Evolutionary conservation across 2,329 filamentous ascomycete species (phyloP).

Genomic region (Xylaria sp.): DNA sequence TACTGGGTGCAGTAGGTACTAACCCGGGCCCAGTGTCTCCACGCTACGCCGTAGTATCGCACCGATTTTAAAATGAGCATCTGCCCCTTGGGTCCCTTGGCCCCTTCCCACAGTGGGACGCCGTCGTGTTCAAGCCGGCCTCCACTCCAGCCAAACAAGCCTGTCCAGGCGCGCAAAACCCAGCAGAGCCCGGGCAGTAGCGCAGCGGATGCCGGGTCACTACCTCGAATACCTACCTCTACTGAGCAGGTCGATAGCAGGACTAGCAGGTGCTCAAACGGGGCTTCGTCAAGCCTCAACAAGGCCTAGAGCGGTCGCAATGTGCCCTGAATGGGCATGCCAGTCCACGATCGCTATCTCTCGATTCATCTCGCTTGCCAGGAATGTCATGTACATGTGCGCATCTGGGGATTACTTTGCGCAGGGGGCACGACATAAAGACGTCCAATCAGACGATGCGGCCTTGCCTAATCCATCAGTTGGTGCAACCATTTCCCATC

Average conservation of each 20-base stretch:
- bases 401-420: neutral
- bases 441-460: conserved; percentile 33
- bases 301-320: conserved; percentile 7
- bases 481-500: conserved; percentile 13
- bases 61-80: conserved; percentile 41
- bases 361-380: conserved; percentile 40
- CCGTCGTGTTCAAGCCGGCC: neutral
- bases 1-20: too few relatives aligned
- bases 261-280: neutral
- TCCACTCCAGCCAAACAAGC: too few relatives aligned
- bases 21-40: neutral
- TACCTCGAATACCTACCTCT: neutral
- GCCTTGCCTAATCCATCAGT: conserved; percentile 19
- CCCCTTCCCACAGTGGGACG: conserved; percentile 23
- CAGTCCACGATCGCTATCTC: conserved; percentile 11
- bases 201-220: conserved; percentile 1
- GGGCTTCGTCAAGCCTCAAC: too few relatives aligned
- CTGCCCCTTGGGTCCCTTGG: conserved; percentile 16
- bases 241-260: neutral
- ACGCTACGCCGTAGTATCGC: conserved; percentile 24
- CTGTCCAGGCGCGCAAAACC: neutral
- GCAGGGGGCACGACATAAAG: conserved; percentile 28
- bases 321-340: too few relatives aligned
- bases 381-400: neutral
- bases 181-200: neutral